Percentiles rank a stretch among this genome's conserved stretches.
These are phyloP conservation scores for Skeletonema potamos DNA, from an alignment of 108 stramenopile genomes.

Conservation along the genomic window DNA sequence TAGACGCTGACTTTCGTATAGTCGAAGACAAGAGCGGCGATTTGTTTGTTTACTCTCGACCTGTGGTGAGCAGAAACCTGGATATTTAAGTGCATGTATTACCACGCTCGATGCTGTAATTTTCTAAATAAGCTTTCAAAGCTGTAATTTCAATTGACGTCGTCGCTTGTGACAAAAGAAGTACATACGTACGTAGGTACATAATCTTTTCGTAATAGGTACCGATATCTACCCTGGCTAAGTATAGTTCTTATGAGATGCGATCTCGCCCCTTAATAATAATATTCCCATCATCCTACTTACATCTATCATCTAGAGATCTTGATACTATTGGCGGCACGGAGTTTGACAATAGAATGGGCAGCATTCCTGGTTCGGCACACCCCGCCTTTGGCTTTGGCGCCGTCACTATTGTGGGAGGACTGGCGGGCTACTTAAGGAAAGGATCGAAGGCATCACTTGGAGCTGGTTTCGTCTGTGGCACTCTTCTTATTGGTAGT, in stretches of 20 bases:
- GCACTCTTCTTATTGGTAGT: constrained; percentile 59
- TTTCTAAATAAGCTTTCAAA: too few species aligned
- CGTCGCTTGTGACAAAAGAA: too few species aligned
- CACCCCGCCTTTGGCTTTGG: constrained; percentile 74
- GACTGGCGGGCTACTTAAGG: constrained; percentile 61
- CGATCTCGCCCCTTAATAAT: too few species aligned
- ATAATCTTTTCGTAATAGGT: too few species aligned
- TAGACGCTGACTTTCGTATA: constrained; percentile 82
- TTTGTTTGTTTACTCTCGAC: constrained; percentile 83
- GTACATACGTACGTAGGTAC: too few species aligned
- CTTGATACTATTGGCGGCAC: too few species aligned
- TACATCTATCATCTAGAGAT: too few species aligned
- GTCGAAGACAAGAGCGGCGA: constrained; percentile 82
- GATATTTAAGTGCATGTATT: constrained; percentile 45
- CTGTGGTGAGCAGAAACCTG: constrained; percentile 69
- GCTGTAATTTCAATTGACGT: too few species aligned
- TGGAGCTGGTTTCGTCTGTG: constrained; percentile 61
- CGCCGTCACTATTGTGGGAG: constrained; percentile 60
- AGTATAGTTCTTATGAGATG: too few species aligned
- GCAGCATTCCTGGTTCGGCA: constrained; percentile 70
- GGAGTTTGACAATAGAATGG: not conserved
- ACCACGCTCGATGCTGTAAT: too few species aligned
- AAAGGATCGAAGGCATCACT: constrained; percentile 53
- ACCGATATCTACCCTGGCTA: too few species aligned
- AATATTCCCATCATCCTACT: too few species aligned